Percentiles rank a stretch among this genome's conserved stretches.
Conservation (phyloP, 345 rosid species). For the Arabis hirsuta region DNA sequence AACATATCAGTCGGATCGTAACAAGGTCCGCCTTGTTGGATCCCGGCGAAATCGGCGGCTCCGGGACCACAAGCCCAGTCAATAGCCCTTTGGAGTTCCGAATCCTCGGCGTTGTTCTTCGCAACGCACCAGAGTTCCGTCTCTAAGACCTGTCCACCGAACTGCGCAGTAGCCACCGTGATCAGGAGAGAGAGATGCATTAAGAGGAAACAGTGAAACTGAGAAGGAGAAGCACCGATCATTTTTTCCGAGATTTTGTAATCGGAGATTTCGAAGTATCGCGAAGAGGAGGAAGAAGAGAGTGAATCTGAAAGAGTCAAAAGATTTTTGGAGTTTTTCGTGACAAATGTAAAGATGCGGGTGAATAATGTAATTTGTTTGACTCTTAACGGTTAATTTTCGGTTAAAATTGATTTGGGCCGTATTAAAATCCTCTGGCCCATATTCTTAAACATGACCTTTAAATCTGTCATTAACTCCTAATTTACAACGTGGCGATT, state of each 20-base stretch:
- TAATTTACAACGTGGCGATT: background rate
- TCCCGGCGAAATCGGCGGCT: slow-evolving; percentile 59
- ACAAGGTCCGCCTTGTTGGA: slow-evolving; percentile 74
- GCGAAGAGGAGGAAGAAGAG: slow-evolving; percentile 8
- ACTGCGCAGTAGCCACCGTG: slow-evolving; percentile 2
- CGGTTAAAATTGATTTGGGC: background rate
- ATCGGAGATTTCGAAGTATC: background rate
- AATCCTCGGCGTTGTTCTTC: slow-evolving; percentile 83
- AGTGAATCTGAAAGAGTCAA: slow-evolving; percentile 19
- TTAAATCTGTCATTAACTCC: no score
- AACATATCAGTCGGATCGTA: slow-evolving; percentile 61
- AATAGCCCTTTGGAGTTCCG: slow-evolving; percentile 64
- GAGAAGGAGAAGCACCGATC: background rate
- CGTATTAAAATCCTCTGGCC: slow-evolving; percentile 1
- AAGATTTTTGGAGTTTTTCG: slow-evolving; percentile 15
- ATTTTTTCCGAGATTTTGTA: slow-evolving; percentile 21
- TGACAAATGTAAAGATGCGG: slow-evolving; percentile 11
- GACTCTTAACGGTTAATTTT: slow-evolving; percentile 1
- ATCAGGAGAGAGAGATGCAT: slow-evolving; percentile 14
- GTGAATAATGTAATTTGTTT: slow-evolving; percentile 5
- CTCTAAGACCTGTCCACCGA: slow-evolving; percentile 27
- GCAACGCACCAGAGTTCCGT: slow-evolving; percentile 90
- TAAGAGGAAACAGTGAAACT: slow-evolving; percentile 29
- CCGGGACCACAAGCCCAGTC: slow-evolving; percentile 87
- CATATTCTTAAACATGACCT: background rate